Evolutionary conservation across 2,329 filamentous ascomycete species (phyloP).

Genomic region (Xylariaceae sp.): DNA sequence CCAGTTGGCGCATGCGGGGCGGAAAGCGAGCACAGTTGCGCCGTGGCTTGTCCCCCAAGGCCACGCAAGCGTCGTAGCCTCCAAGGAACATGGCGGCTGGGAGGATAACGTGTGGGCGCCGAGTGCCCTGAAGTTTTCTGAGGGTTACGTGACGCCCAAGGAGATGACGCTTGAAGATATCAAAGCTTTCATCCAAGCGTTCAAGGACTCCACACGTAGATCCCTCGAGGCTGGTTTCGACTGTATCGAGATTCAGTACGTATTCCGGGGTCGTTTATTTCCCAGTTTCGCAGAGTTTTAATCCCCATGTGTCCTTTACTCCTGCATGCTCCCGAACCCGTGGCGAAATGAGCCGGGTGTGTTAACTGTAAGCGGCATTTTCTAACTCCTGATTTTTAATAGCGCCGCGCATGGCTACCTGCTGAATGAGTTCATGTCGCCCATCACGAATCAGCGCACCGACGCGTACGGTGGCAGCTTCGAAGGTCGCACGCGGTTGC

Average conservation of each 20-base stretch:
- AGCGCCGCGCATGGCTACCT: conserved; percentile 81
- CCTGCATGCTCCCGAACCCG: too few species aligned
- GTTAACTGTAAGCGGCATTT: too few species aligned
- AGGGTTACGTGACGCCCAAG: conserved; percentile 60
- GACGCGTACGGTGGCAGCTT: conserved; percentile 72
- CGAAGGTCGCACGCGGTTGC: conserved; percentile 73
- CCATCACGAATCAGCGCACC: conserved; percentile 70
- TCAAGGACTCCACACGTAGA: conserved; percentile 43
- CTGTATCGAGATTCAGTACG: conserved; percentile 76
- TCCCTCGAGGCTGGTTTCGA: conserved; percentile 62
- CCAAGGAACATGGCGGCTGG: conserved; percentile 46
- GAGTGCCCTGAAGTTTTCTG: conserved; percentile 63
- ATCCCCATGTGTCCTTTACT: too few species aligned
- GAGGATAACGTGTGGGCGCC: conserved; percentile 53
- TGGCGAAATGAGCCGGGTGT: too few species aligned
- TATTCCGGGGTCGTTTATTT: too few species aligned
- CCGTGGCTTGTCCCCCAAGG: conserved; percentile 68
- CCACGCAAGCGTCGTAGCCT: conserved; percentile 43
- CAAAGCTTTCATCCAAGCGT: conserved; percentile 42
- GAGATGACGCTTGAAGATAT: conserved; percentile 59
- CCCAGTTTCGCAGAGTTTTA: too few species aligned
- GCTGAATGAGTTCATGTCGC: conserved; percentile 72
- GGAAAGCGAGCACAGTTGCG: conserved; percentile 66
- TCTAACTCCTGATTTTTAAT: too few species aligned
- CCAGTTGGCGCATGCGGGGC: conserved; percentile 81